Conservation (phyloP, 371 early-diverging fungal genomes). For the Mucor saturninus region DNA sequence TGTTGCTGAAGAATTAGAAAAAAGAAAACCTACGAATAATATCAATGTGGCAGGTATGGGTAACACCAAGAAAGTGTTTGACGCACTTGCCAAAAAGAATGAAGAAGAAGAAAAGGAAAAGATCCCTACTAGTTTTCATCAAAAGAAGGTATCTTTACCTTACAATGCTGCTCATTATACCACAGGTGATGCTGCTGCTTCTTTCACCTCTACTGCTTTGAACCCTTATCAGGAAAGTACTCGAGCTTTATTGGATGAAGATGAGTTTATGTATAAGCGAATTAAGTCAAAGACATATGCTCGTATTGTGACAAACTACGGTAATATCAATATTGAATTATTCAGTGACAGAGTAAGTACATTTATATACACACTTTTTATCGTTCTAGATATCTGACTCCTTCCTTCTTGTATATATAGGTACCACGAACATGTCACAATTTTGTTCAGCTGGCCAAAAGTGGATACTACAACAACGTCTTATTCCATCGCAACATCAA, state of each 20-base stretch:
- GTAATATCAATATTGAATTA: conserved; percentile 87
- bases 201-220: conserved; percentile 89
- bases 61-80: conserved; percentile 63
- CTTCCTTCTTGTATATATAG: conserved; percentile 27
- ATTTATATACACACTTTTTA: neutral
- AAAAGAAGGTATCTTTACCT: conserved; percentile 52
- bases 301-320: conserved; percentile 80
- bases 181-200: conserved; percentile 78
- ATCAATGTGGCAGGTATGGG: conserved; percentile 71
- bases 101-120: conserved; percentile 31
- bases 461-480: conserved; percentile 81
- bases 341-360: conserved; percentile 69
- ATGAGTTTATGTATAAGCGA: conserved; percentile 85
- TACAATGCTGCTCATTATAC: conserved; percentile 87
- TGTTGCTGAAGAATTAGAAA: conserved; percentile 55
- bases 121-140: conserved; percentile 43
- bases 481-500: conserved; percentile 90
- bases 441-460: conserved; percentile 84
- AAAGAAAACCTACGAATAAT: conserved; percentile 57
- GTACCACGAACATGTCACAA: conserved; percentile 91
- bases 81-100: conserved; percentile 52
- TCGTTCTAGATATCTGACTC: too few relatives aligned
- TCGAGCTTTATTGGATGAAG: conserved; percentile 72
- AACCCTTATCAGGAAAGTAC: conserved; percentile 75
- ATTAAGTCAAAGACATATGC: conserved; percentile 82